phyloP scores from a whole-genome alignment of 2,329 filamentous ascomycete genomes.

The Pseudogymnoascus sp. region DNA sequence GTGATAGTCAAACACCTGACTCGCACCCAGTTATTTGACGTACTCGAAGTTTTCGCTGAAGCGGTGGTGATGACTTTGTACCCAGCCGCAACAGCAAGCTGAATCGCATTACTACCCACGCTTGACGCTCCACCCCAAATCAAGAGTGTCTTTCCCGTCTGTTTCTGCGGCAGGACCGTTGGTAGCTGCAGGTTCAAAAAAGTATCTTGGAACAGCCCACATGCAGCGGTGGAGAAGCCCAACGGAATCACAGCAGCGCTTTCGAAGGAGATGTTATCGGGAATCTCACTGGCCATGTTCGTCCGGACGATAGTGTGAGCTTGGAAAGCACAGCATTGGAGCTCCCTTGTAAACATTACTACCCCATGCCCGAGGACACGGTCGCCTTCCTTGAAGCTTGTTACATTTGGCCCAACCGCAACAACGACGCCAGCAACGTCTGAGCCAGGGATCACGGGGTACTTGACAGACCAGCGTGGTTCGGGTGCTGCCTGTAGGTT shows the following conservation, averaged over 20 bases:
- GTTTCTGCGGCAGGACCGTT: conserved; percentile 16
- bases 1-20: conserved; percentile 35
- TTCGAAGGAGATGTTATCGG: conserved; percentile 25
- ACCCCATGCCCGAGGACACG: conserved; percentile 35
- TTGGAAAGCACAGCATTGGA: conserved; percentile 26
- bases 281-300: conserved; percentile 24
- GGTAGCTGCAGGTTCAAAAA: conserved; percentile 22
- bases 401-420: conserved; percentile 36
- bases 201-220: conserved; percentile 24
- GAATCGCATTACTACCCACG: conserved; percentile 30
- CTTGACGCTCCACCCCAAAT: conserved; percentile 22
- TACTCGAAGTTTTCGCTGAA: conserved; percentile 30
- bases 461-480: conserved; percentile 9
- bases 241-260: conserved; percentile 27
- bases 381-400: conserved; percentile 44
- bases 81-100: conserved; percentile 35
- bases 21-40: conserved; percentile 34
- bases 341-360: conserved; percentile 8
- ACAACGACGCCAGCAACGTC: conserved; percentile 49
- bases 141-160: conserved; percentile 31
- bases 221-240: conserved; percentile 26
- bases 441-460: conserved; percentile 38
- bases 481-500: conserved; percentile 23
- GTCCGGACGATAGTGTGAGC: conserved; percentile 24
- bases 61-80: conserved; percentile 35